Conservation (phyloP, 768 basidiomycete genomes). For the Boletus coccyginus region DNA sequence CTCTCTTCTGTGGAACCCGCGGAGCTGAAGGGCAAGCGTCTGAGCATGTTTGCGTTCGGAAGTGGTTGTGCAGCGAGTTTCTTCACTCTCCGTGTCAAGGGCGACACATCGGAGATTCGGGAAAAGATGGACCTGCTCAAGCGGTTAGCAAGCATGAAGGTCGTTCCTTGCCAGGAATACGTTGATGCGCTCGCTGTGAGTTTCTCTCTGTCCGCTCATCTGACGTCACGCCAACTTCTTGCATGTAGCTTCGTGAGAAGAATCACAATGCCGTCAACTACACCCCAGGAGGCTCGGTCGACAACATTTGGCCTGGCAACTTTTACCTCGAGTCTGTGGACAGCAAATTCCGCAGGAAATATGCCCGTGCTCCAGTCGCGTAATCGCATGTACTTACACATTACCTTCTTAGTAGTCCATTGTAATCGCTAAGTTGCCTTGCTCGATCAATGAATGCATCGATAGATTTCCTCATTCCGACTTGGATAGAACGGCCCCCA, state of each 20-base stretch:
- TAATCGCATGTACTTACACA: constrained; percentile 10
- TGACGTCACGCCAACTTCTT: background rate
- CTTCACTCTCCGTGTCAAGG: constrained; percentile 85
- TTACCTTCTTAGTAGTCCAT: background rate
- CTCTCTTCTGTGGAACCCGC: constrained; percentile 70
- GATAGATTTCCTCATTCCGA: constrained; percentile 10
- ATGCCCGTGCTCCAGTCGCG: constrained; percentile 46
- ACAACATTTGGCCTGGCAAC: constrained; percentile 91
- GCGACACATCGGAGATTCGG: constrained; percentile 79
- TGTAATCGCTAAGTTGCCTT: background rate
- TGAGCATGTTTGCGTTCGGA: constrained; percentile 96
- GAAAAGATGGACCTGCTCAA: constrained; percentile 78
- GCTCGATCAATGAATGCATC: background rate
- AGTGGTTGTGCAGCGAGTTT: constrained; percentile 93
- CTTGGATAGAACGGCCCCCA: constrained; percentile 9
- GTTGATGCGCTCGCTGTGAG: constrained; percentile 76
- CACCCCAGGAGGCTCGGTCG: constrained; percentile 79
- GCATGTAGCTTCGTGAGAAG: constrained; percentile 84
- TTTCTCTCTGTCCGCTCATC: background rate
- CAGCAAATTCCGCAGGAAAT: constrained; percentile 88
- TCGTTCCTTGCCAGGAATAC: constrained; percentile 90
- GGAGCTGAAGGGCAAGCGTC: constrained; percentile 74
- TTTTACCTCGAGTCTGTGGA: constrained; percentile 94
- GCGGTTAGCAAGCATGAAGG: constrained; percentile 81
- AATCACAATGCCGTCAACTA: constrained; percentile 91